Base-by-base conservation (phyloP, 2,329 filamentous ascomycete species). In the Cordyceps farinosa region DNA sequence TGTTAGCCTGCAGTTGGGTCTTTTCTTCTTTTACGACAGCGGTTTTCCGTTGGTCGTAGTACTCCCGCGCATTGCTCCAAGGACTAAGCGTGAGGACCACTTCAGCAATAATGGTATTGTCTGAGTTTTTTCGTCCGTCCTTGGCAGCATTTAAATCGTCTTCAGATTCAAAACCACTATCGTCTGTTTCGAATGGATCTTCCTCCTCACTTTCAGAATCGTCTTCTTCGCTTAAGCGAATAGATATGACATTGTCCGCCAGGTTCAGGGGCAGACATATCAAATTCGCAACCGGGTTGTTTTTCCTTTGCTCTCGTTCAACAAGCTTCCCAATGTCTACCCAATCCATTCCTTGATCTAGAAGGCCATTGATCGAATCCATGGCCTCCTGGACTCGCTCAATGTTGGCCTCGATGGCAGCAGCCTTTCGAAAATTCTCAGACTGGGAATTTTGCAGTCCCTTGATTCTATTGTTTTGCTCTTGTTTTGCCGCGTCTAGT, bases 261-360 rank as follows among this genome's bases (percentile, higher is more conserved):
- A 99, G 81, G 69, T 96, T 96, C 57, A 99, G 77, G 0, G 95
- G 94, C 22, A 96, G 78, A 72, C 90, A 90, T 71, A 99, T 96
- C 51, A 92, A 87, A 64, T 89, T 84, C 1, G 95, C 95, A 8
- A 99, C 92, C 0, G 91, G 86, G 67, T 99, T 99, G 34, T 86
- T 82, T 55, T 88, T 83, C 65, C 82, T 86, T 73, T 96, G 90
- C 73, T 98, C 94, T 67, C 92, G 85, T 73, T 97, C 92, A 59
- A 99, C 90, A 66, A 99, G 78, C 64, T 89, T 90, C 10, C 86
- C 91, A 70, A 98, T 93, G 67, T 97, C 90, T 11, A 92, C 87
- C 95, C 95, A 99, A 70, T 99, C 95, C 92, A 98, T 98, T 11
- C 94, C 94, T 71, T 97, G 92, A 5, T 86, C 86, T 65, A 99